Conservation (phyloP, 495 filamentous ascomycete species). For the Amniculicola lignicola region DNA sequence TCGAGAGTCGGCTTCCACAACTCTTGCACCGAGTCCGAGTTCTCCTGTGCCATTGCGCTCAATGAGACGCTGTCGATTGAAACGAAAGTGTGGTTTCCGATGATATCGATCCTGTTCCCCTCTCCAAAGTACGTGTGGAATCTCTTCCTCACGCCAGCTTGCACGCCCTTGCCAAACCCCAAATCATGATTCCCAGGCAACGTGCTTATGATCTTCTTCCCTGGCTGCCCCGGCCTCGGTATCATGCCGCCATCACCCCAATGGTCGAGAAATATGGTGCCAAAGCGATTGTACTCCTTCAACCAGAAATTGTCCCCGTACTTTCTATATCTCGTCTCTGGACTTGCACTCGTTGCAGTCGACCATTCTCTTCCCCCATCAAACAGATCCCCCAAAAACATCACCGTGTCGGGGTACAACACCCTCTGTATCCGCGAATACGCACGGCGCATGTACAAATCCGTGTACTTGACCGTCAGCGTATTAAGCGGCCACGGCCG, state of each 20-base stretch:
- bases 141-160: conserved; percentile 69
- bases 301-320: conserved; percentile 81
- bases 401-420: conserved; percentile 73
- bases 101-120: conserved; percentile 78
- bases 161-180: conserved; percentile 85
- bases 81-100: conserved; percentile 95
- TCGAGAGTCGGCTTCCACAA: conserved; percentile 75
- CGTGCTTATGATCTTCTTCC: conserved; percentile 69
- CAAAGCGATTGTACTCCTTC: conserved; percentile 75
- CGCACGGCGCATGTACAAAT: conserved; percentile 79
- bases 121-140: conserved; percentile 89
- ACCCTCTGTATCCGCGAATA: conserved; percentile 67
- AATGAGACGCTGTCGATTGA: conserved; percentile 85
- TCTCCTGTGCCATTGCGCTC: conserved; percentile 63
- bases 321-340: conserved; percentile 66
- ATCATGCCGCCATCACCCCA: conserved; percentile 36
- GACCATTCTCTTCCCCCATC: conserved; percentile 97
- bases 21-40: conserved; percentile 39
- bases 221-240: conserved; percentile 33
- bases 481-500: conserved; percentile 84
- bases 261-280: conserved; percentile 68
- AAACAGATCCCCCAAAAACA: conserved; percentile 94
- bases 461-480: conserved; percentile 76
- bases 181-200: conserved; percentile 96
- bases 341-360: conserved; percentile 60